Base-by-base conservation (phyloP, 192 early-diverging fungal species). In the Mortierella hygrophila region DNA sequence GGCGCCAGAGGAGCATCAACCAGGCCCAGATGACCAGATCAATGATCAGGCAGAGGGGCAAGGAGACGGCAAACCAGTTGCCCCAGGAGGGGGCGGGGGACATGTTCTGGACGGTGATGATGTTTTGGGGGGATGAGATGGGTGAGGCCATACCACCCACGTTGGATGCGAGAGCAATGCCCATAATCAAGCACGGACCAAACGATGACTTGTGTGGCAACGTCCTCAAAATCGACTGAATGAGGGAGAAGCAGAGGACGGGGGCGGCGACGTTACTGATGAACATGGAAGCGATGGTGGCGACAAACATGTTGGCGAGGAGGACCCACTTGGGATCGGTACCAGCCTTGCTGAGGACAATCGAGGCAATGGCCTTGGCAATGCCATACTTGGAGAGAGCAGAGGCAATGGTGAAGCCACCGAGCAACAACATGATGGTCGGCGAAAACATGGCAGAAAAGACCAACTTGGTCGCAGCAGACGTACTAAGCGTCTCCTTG, bases 211-310 rank as follows among this genome's bases (percentile, higher is more conserved):
- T 75, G 68, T 74, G 72, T 4, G 94, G 93, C 9, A 95, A 85
- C 42, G 94, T 94, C 32, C 94, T 90, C 37, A 95, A 83, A 54
- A 95, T 95, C 18, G 94, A 94, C 82, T 88, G 83, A n/a, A 93
- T 89, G 40, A 95, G 77, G 23, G 93, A 93, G 74, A 95, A 95
- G 87, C 94, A 95, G 21, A 95, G 78, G 15, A 94, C 94, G 15
- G 94, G 94, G 13, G 94, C 93, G 18, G 94, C 94, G 6, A 95
- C 94, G 80, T 95, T 95, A 65, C 90, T 91, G 42, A 95, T 95
- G 91, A 93, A 95, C 94, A 95, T 95, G 83, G 89, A 91, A 4
- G 92, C 89, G 88, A 95, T 95, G 11, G 89, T 92, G 77, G 92
- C 89, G 1, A 95, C 94, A 88, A 93, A 91, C 94, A 95, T 95